These are phyloP conservation scores for Cucumis variabilis DNA, from an alignment of 331 rosid genomes.

Conservation along the genomic window DNA sequence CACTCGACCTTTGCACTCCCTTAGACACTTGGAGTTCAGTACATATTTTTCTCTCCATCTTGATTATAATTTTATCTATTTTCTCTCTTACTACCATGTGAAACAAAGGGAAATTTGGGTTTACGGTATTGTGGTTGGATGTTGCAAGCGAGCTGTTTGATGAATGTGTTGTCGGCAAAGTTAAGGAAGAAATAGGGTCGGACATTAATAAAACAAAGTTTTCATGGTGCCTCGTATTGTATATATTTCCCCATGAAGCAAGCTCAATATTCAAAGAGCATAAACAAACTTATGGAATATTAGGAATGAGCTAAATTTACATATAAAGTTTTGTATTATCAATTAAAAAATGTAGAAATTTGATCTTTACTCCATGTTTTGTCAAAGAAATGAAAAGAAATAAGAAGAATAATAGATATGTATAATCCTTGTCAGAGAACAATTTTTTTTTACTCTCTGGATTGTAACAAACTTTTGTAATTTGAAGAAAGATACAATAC, in stretches of 20 bases:
- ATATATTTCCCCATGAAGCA: not conserved
- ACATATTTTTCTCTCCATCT: not conserved
- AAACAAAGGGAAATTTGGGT: not conserved
- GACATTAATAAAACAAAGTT: constrained; percentile 47
- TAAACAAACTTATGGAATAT: too few species aligned
- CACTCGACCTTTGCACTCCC: constrained; percentile 43
- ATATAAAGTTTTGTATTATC: too few species aligned
- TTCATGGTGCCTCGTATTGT: not conserved
- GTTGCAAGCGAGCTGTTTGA: constrained; percentile 76
- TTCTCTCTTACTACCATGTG: too few species aligned
- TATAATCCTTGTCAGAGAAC: too few species aligned
- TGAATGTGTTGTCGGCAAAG: constrained; percentile 70
- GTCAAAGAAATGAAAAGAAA: too few species aligned
- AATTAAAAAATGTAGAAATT: too few species aligned
- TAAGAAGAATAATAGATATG: too few species aligned
- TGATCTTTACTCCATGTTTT: too few species aligned
- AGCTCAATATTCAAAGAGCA: not conserved
- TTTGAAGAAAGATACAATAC: too few species aligned
- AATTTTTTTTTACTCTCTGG: too few species aligned
- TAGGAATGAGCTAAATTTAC: too few species aligned
- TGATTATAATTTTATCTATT: not conserved
- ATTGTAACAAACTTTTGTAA: too few species aligned
- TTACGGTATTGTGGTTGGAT: not conserved
- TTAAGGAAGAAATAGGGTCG: constrained; percentile 37
- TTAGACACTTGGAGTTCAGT: constrained; percentile 45